phyloP scores from a whole-genome alignment of 2,329 filamentous ascomycete genomes.

The Colletotrichum kahawae region DNA sequence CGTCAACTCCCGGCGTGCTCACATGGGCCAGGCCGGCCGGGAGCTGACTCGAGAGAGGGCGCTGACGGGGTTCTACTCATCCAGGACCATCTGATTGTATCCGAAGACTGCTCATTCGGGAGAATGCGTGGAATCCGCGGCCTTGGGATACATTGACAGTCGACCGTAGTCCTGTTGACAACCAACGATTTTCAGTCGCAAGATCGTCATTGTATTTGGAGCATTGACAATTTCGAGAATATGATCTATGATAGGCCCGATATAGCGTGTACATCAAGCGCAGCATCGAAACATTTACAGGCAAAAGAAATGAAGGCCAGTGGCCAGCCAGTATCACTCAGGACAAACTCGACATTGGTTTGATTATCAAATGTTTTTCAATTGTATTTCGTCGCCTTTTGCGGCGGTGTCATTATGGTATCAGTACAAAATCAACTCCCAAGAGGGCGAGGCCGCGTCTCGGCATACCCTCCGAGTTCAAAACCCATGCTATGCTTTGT shows the following conservation, averaged over 20 bases:
- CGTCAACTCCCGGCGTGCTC: not conserved
- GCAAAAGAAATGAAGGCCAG: not conserved
- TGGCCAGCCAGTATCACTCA: not conserved
- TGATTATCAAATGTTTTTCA: not conserved
- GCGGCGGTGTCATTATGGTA: slow-evolving; percentile 9
- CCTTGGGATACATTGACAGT: not conserved
- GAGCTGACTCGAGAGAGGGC: not conserved
- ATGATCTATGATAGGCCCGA: not conserved
- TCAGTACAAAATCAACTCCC: not conserved
- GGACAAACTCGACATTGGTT: rapidly evolving
- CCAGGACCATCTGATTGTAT: too few relatives aligned
- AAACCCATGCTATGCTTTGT: slow-evolving; percentile 10
- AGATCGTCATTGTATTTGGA: not conserved
- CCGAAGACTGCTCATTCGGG: not conserved
- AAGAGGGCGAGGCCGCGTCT: not conserved
- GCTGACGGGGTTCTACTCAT: not conserved
- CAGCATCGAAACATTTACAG: not conserved
- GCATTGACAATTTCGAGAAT: not conserved
- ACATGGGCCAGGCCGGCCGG: not conserved
- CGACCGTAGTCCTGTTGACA: rapidly evolving
- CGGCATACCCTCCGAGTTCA: not conserved
- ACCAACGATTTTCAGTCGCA: not conserved
- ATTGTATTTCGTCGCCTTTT: not conserved
- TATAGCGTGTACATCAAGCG: not conserved
- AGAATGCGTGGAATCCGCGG: not conserved